Conservation (phyloP, 768 basidiomycete species). For the Favolaschia claudopus region DNA sequence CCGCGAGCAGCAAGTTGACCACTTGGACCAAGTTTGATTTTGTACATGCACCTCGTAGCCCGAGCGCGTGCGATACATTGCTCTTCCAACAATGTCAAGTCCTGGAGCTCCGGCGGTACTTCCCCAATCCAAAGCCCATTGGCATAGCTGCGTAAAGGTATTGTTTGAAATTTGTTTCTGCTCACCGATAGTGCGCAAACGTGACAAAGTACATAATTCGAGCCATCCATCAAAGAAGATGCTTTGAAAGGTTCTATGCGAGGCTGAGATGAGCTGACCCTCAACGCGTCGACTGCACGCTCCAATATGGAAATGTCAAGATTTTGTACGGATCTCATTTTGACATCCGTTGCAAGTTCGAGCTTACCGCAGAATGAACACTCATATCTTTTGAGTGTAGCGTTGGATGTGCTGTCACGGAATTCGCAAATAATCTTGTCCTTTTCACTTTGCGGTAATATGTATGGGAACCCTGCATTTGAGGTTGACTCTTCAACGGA, state of each 20-base stretch:
- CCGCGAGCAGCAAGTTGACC: conserved; percentile 25
- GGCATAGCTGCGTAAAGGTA: conserved; percentile 23
- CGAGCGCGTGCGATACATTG: conserved; percentile 20
- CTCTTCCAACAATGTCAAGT: conserved; percentile 24
- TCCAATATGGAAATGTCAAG: conserved; percentile 8
- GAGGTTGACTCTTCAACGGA: too few relatives aligned
- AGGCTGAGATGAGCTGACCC: background rate
- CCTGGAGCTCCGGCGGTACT: conserved; percentile 8
- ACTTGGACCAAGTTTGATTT: conserved; percentile 12
- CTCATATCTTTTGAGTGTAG: background rate
- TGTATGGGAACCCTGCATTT: too few relatives aligned
- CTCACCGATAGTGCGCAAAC: background rate
- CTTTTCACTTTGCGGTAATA: conserved; percentile 11
- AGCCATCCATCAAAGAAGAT: background rate
- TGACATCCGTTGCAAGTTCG: background rate
- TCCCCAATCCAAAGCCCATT: conserved; percentile 25
- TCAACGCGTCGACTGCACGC: background rate
- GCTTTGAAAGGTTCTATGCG: background rate
- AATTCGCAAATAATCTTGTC: background rate
- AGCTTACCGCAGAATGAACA: conserved; percentile 17
- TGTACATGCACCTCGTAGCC: conserved; percentile 21
- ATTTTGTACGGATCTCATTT: background rate
- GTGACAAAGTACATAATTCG: background rate
- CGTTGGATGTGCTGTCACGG: too few relatives aligned
- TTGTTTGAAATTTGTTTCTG: background rate